These are phyloP conservation scores for Annulohypoxylon stygium DNA, from an alignment of 495 filamentous ascomycete genomes.

Conservation along the genomic window DNA sequence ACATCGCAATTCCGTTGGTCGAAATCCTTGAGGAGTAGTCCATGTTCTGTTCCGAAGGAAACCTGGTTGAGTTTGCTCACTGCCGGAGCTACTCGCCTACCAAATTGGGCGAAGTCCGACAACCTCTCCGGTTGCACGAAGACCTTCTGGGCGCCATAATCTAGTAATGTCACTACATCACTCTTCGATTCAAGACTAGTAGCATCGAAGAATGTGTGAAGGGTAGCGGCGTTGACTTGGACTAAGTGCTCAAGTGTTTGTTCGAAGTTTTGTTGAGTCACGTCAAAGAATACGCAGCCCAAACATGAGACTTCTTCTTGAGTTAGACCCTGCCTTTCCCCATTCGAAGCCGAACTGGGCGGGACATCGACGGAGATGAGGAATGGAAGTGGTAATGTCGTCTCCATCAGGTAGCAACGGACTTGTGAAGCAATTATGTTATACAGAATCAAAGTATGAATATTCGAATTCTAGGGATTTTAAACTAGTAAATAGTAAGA, in stretches of 20 bases:
- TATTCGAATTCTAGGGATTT: slow-evolving; percentile 2
- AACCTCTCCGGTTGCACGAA: slow-evolving; percentile 80
- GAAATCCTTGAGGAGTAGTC: slow-evolving; percentile 61
- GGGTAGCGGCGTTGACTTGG: slow-evolving; percentile 70
- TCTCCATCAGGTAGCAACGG: slow-evolving; percentile 60
- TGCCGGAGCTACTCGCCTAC: slow-evolving; percentile 58
- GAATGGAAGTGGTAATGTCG: slow-evolving; percentile 68
- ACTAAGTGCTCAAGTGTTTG: slow-evolving; percentile 75
- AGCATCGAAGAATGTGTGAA: slow-evolving; percentile 81
- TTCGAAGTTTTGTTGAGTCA: slow-evolving; percentile 67
- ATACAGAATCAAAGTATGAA: slow-evolving; percentile 3
- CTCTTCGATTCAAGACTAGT: slow-evolving; percentile 73
- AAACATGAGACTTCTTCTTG: slow-evolving; percentile 82
- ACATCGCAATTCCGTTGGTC: slow-evolving; percentile 57
- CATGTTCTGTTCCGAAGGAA: slow-evolving; percentile 54
- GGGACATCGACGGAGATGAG: slow-evolving; percentile 70
- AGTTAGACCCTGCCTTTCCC: slow-evolving; percentile 64
- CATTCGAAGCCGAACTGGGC: slow-evolving; percentile 61
- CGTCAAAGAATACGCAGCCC: slow-evolving; percentile 79
- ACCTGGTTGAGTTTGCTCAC: slow-evolving; percentile 52
- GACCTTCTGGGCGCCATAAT: slow-evolving; percentile 88
- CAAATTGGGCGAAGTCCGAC: slow-evolving; percentile 58
- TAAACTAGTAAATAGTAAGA: slow-evolving; percentile 5
- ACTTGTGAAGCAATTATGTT: not conserved
- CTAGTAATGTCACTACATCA: slow-evolving; percentile 82